Conservation (phyloP, 2,329 filamentous ascomycete genomes). For the Parascedosporium putredinis region DNA sequence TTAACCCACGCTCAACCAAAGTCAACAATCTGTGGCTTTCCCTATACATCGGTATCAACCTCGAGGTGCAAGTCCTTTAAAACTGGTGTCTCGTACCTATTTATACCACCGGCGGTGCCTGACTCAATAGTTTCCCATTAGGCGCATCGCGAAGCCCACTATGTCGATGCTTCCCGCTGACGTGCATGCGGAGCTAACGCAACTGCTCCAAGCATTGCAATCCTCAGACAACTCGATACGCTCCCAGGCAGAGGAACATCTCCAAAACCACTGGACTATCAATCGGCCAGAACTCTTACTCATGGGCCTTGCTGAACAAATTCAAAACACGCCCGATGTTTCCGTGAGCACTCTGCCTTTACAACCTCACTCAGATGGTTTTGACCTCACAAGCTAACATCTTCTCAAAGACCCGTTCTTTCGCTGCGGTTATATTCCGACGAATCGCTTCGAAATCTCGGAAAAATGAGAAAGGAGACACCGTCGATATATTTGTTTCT, state of each 20-base stretch:
- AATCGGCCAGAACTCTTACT: conserved; percentile 76
- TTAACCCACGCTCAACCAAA: no score
- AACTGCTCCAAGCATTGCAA: conserved; percentile 81
- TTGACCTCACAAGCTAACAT: neutral
- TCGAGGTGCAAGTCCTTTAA: no score
- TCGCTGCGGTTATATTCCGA: conserved; percentile 87
- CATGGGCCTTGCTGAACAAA: conserved; percentile 90
- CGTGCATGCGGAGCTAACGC: conserved; percentile 70
- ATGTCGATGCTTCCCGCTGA: conserved; percentile 86
- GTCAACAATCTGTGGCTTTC: no score
- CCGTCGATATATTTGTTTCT: conserved; percentile 76
- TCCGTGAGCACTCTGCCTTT: conserved; percentile 38
- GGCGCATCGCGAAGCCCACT: conserved; percentile 13
- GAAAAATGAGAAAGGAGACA: conserved; percentile 62
- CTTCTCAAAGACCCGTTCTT: conserved; percentile 63
- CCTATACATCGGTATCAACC: no score
- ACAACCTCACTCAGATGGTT: neutral
- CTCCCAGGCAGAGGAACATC: conserved; percentile 77
- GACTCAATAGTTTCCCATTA: no score
- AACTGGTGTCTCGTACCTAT: no score
- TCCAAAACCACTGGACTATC: conserved; percentile 82
- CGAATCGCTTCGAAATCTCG: conserved; percentile 83
- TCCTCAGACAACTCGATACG: conserved; percentile 80
- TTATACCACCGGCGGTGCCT: neutral
- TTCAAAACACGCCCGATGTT: conserved; percentile 64